Conservation (phyloP, 2,329 filamentous ascomycete species). For the Diaporthe eres region DNA sequence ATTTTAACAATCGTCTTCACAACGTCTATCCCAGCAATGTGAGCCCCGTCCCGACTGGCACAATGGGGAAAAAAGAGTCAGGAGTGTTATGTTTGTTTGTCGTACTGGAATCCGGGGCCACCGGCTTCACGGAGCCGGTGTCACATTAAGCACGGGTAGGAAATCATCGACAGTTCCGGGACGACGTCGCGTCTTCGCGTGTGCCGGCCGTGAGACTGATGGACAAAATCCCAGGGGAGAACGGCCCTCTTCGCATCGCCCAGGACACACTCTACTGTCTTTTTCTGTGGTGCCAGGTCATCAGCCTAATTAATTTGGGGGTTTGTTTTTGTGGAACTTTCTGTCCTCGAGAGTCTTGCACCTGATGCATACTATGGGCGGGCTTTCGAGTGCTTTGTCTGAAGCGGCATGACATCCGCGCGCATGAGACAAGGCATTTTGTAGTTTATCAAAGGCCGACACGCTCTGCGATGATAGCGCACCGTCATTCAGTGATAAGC, state of each 20-base stretch:
- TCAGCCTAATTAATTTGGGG: background rate
- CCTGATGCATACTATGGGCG: background rate
- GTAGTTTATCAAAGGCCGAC: background rate
- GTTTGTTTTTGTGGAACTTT: no score
- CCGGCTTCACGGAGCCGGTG: background rate
- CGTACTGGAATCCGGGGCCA: background rate
- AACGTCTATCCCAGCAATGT: background rate
- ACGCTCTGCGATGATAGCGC: background rate
- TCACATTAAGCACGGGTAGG: background rate
- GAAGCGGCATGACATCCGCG: background rate
- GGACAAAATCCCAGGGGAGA: background rate
- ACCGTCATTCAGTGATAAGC: background rate
- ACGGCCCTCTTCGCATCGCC: background rate
- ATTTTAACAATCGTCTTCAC: background rate
- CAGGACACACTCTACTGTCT: background rate
- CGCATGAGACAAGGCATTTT: background rate
- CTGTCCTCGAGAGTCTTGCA: background rate
- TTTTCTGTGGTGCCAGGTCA: background rate
- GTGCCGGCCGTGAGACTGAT: background rate
- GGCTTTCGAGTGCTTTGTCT: background rate
- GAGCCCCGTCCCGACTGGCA: background rate
- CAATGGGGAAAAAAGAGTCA: background rate
- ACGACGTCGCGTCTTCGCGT: background rate
- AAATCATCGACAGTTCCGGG: background rate
- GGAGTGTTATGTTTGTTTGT: background rate